phyloP scores from a whole-genome alignment of 2,329 filamentous ascomycete genomes.

The Tolypocladium sp. region DNA sequence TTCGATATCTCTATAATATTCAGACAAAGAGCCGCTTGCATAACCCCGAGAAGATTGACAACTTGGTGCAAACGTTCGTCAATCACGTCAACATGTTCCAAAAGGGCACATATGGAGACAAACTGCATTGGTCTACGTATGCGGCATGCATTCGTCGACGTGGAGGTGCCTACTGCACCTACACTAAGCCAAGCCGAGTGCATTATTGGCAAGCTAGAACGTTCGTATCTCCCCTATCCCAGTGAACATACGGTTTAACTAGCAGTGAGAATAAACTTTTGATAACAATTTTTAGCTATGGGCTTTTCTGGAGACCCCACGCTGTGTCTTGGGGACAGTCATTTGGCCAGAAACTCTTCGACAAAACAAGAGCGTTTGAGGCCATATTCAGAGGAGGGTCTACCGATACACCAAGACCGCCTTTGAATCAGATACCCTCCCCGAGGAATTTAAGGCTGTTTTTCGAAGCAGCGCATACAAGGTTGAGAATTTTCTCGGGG shows the following conservation, averaged over 20 bases:
- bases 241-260: too few species aligned
- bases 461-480: neutral
- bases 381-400: neutral
- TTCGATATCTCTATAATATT: too few species aligned
- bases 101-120: neutral
- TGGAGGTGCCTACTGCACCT: neutral
- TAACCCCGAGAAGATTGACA: neutral
- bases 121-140: slow-evolving; percentile 4
- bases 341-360: neutral
- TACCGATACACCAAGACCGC: neutral
- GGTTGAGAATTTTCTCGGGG: neutral
- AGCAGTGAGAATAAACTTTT: too few species aligned
- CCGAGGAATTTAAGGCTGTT: neutral
- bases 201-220: slow-evolving; percentile 1
- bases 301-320: neutral
- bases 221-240: neutral
- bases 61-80: neutral
- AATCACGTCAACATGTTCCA: neutral
- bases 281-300: neutral
- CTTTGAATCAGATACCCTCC: neutral
- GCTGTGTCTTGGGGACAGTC: neutral
- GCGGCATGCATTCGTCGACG: slow-evolving; percentile 2
- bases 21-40: too few species aligned
- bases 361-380: neutral
- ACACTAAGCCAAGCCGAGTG: neutral